Percentiles rank a stretch among this genome's conserved stretches.
These are phyloP conservation scores for Boletus huronensis DNA, from an alignment of 768 basidiomycete genomes.

Conservation along the genomic window DNA sequence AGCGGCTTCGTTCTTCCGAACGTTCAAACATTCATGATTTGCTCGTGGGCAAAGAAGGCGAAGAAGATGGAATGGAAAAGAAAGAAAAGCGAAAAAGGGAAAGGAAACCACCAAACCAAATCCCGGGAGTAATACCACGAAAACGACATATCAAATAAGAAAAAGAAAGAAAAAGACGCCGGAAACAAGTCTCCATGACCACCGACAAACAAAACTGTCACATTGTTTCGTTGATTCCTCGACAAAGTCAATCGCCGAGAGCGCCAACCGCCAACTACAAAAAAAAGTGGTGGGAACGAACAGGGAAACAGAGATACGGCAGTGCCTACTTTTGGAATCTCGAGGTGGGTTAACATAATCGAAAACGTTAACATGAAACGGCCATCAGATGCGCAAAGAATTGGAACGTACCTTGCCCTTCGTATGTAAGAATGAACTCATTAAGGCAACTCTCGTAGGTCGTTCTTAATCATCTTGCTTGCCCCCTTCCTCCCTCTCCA, in stretches of 20 bases:
- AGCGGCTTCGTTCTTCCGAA: not conserved
- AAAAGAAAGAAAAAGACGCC: not conserved
- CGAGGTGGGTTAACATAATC: not conserved
- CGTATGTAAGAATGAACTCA: constrained; percentile 13
- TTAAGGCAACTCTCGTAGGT: not conserved
- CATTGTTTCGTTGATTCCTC: not conserved
- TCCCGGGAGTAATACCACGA: not conserved
- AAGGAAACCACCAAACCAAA: not conserved
- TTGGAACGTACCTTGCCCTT: not conserved
- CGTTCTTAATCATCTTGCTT: not conserved
- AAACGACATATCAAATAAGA: not conserved
- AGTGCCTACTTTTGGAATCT: not conserved
- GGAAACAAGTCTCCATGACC: not conserved
- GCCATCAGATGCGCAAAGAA: constrained; percentile 19
- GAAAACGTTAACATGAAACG: constrained; percentile 16
- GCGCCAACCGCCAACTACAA: not conserved
- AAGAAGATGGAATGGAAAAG: not conserved
- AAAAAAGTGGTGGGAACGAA: not conserved
- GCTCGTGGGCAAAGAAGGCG: not conserved
- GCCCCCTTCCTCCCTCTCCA: not conserved
- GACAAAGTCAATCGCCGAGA: not conserved
- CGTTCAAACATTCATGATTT: not conserved
- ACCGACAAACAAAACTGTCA: not conserved
- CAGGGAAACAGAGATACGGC: not conserved
- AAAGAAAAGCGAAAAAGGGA: not conserved